Base-by-base conservation (phyloP, 768 basidiomycete genomes). In the Cytidiella melzeri region DNA sequence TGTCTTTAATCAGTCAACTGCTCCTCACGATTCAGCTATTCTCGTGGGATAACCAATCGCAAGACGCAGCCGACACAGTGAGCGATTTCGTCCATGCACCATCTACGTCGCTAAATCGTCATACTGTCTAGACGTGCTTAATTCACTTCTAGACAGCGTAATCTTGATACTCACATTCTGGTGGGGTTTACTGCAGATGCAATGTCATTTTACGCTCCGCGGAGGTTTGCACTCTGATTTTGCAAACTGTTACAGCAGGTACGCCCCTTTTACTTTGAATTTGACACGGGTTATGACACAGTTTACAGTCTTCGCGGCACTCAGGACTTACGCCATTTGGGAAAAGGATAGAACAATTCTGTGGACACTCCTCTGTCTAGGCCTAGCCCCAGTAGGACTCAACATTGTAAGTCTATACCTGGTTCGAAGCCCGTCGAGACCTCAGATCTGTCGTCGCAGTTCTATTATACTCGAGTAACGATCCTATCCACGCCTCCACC, bases 161-260 rank as follows among this genome's bases (percentile, higher is more conserved):
- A n/a, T n/a, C n/a, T n/a, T n/a, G n/a, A n/a, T n/a, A n/a, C n/a
- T n/a, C n/a, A n/a, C 34, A 36, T 36, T 36, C n/a, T 36, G 18
- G 34, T n/a, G n/a, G n/a, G n/a, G n/a, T n/a, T n/a, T n/a, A n/a
- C n/a, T 25, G 5, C 37, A 47, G 46, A 9, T 47, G 46, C 13
- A 40, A 24, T 18, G 21, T 21, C 1, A 19, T 40, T 3, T 47
- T 36, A 39, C 38, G 46, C 15, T 7, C 27, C 2, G 41, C 37
- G 12, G 46, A 25, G 20, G 23, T 40, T 15, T 47, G 46, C 27
- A 47, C 46, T 1, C 25, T 40, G 10, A 7, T 47, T n/a, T 39
- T 47, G 46, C 41, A 47, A 36, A 39, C 41, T 7, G 38, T 26
- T n/a, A 47, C 41, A n/a, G 46, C 46, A 15, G 46, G 46, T 47